Evolutionary conservation across 2,329 filamentous ascomycete species (phyloP).

Genomic region (Aspergillus niger): DNA sequence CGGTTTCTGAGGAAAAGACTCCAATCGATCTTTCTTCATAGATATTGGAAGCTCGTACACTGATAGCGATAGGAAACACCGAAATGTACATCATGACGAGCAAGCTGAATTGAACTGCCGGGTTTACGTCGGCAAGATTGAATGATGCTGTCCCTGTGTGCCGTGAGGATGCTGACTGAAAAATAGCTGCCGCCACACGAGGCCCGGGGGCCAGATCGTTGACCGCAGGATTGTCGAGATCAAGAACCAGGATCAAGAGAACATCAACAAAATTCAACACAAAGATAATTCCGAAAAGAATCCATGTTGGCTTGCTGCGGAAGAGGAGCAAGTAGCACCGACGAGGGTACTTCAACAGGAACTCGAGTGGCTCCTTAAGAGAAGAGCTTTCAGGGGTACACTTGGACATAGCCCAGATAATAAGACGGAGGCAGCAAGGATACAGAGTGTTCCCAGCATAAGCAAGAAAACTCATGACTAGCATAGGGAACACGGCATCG

Average conservation of each 20-base stretch:
- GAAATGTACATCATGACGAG: constrained; percentile 99
- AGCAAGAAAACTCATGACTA: constrained; percentile 44
- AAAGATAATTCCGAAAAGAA: constrained; percentile 55
- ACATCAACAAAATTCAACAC: constrained; percentile 58
- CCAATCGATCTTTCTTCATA: constrained; percentile 69
- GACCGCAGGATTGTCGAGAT: constrained; percentile 56
- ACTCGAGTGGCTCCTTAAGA: constrained; percentile 46
- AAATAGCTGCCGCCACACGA: constrained; percentile 59
- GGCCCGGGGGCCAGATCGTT: constrained; percentile 42
- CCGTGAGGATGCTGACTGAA: constrained; percentile 56
- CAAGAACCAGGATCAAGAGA: constrained; percentile 55
- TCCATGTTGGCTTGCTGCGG: constrained; percentile 61
- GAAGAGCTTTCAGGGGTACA: constrained; percentile 41
- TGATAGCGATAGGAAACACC: constrained; percentile 92
- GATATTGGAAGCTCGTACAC: constrained; percentile 70
- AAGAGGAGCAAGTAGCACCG: constrained; percentile 66
- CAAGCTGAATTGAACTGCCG: constrained; percentile 59
- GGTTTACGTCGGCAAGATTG: constrained; percentile 53
- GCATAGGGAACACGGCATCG: constrained; percentile 44
- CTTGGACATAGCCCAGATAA: constrained; percentile 60
- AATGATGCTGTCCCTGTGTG: constrained; percentile 56
- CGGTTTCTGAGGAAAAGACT: constrained; percentile 44
- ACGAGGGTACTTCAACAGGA: constrained; percentile 64
- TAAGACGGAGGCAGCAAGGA: constrained; percentile 57
- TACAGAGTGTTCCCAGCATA: constrained; percentile 50